Conservation (phyloP, 148 eudicot species). For the Arbutus unedo region DNA sequence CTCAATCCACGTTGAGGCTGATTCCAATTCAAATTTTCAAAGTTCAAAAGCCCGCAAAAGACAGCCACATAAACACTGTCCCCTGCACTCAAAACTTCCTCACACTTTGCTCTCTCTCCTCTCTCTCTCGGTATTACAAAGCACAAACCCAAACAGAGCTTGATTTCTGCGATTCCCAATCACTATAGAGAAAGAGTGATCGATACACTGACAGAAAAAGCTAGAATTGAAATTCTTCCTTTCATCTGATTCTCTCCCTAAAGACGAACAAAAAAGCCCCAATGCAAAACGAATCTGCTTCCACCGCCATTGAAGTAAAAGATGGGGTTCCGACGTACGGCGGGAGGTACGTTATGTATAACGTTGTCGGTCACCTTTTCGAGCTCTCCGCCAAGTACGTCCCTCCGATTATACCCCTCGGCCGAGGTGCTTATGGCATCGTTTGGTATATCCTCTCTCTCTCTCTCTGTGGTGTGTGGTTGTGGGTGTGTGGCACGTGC, state of each 20-base stretch:
- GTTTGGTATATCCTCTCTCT: constrained; percentile 47
- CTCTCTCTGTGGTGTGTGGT: no score
- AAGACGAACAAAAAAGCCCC: constrained; percentile 17
- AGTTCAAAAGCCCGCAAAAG: constrained; percentile 6
- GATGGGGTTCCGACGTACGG: constrained; percentile 48
- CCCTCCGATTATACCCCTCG: constrained; percentile 76
- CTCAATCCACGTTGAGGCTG: no score
- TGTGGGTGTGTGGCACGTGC: no score
- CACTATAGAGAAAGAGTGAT: not conserved
- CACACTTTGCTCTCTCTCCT: not conserved
- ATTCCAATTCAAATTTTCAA: constrained; percentile 1
- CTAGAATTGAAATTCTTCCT: not conserved
- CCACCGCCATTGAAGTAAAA: constrained; percentile 26
- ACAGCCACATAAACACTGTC: not conserved
- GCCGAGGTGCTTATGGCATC: constrained; percentile 92
- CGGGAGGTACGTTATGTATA: constrained; percentile 53
- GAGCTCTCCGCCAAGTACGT: constrained; percentile 60
- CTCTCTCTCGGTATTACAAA: not conserved
- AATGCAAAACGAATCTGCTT: constrained; percentile 41
- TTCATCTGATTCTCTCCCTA: constrained; percentile 9
- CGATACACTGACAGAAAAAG: not conserved
- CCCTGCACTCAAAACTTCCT: not conserved
- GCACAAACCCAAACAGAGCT: not conserved
- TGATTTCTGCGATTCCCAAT: not conserved
- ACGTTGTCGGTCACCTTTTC: constrained; percentile 62